Percentiles rank a stretch among this genome's conserved stretches.
Evolutionary conservation across 2,329 filamentous ascomycete genomes (phyloP).

Genomic region (Colletotrichum sp.): DNA sequence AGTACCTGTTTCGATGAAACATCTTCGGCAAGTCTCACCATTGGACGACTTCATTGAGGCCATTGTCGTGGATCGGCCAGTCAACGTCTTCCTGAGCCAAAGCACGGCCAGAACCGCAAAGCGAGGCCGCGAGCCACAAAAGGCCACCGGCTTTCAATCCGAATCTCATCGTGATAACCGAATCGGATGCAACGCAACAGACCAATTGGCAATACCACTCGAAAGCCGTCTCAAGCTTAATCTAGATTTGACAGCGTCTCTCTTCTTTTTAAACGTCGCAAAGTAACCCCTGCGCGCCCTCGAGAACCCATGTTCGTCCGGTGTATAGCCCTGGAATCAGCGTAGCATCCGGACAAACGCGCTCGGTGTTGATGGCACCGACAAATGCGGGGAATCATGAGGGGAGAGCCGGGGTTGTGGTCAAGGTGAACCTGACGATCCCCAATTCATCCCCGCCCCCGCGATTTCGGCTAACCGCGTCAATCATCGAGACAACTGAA

Average conservation of each 20-base stretch:
- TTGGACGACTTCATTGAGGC: slow-evolving; percentile 35
- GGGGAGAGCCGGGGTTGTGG: not conserved
- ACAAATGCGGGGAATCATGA: slow-evolving; percentile 20
- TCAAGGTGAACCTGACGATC: not conserved
- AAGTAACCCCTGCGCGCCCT: not conserved
- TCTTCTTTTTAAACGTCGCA: not conserved
- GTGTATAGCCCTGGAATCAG: not conserved
- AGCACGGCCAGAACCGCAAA: not conserved
- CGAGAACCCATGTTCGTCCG: not conserved
- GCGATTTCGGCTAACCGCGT: slow-evolving; percentile 14
- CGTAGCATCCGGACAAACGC: slow-evolving; percentile 11
- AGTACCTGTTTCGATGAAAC: not conserved
- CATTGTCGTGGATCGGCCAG: slow-evolving; percentile 35
- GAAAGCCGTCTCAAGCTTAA: not conserved
- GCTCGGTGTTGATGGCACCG: slow-evolving; percentile 19
- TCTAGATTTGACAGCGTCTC: not conserved
- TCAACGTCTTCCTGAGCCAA: slow-evolving; percentile 6
- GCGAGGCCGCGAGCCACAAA: slow-evolving; percentile 16
- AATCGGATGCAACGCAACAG: not conserved
- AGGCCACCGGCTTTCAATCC: slow-evolving; percentile 10
- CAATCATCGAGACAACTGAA: slow-evolving; percentile 5
- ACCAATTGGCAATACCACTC: slow-evolving; percentile 3
- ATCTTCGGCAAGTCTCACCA: slow-evolving; percentile 26
- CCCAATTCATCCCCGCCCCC: slow-evolving; percentile 1
- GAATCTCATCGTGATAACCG: slow-evolving; percentile 5